A percentile compares a stretch with the other conserved stretches of the same genome.
phyloP scores from a whole-genome alignment of 169 alveolate genomes.

The Hammondia hammondi region DNA sequence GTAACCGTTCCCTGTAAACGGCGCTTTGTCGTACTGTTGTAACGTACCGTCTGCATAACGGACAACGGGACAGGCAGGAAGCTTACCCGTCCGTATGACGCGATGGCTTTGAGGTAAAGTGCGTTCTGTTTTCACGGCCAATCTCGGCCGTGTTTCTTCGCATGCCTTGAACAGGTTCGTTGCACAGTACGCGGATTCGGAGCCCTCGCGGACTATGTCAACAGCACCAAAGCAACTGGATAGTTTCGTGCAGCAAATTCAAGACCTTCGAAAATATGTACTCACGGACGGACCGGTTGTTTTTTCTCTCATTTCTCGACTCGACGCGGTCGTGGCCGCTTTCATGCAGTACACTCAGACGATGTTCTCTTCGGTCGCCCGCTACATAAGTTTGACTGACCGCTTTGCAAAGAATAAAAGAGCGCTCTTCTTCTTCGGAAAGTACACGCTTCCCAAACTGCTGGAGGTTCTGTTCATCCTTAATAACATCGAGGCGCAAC shows the following conservation, averaged over 20 bases:
- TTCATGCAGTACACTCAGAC: background rate
- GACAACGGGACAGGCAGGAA: too few species aligned
- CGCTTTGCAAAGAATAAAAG: slow-evolving; percentile 54
- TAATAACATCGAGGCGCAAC: background rate
- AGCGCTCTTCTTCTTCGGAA: slow-evolving; percentile 46
- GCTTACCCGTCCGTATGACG: too few species aligned
- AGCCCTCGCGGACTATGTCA: slow-evolving; percentile 33
- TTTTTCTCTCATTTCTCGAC: slow-evolving; percentile 30
- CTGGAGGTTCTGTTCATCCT: slow-evolving; percentile 26
- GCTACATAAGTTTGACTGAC: slow-evolving; percentile 28
- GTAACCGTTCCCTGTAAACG: too few species aligned
- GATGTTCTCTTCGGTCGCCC: slow-evolving; percentile 21
- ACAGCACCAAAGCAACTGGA: slow-evolving; percentile 40
- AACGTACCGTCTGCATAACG: too few species aligned
- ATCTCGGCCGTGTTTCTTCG: background rate
- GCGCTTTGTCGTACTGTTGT: too few species aligned
- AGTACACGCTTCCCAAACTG: slow-evolving; percentile 51
- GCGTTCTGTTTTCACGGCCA: too few species aligned
- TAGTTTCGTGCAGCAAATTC: background rate
- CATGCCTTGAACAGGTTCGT: background rate
- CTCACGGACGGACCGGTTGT: background rate
- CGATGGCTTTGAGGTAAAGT: too few species aligned
- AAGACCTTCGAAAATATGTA: background rate
- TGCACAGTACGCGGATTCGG: background rate
- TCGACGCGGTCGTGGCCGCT: slow-evolving; percentile 7